Evolutionary conservation across 306 rosid species (phyloP).

Genomic region (Rosa lucieae): DNA sequence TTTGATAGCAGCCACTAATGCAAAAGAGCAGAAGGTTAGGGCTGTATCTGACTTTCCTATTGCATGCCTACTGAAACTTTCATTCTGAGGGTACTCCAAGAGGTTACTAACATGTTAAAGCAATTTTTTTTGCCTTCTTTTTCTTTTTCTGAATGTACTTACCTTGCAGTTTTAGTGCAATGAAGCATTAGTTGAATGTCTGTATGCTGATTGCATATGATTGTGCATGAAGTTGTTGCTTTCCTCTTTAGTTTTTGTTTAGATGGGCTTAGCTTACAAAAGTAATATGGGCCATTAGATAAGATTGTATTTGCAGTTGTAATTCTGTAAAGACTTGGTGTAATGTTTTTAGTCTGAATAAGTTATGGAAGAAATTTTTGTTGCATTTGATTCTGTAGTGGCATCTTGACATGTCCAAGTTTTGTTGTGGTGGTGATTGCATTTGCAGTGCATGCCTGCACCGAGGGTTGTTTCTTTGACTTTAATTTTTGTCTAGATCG

Average conservation of each 20-base stretch:
- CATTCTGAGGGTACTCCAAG: neutral
- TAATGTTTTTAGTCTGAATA: neutral
- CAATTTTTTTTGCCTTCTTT: neutral
- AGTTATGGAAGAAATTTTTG: neutral
- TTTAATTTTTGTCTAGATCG: neutral
- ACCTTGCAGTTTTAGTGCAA: neutral
- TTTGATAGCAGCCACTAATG: neutral
- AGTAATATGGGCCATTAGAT: neutral
- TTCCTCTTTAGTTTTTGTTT: neutral
- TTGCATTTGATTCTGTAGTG: neutral
- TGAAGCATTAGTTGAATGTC: neutral
- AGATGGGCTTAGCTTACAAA: neutral
- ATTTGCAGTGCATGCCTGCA: neutral
- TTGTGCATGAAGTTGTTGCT: neutral
- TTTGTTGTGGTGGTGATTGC: neutral
- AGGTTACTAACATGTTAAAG: neutral
- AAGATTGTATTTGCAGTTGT: neutral
- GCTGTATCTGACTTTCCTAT: too few relatives aligned
- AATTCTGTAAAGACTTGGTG: neutral
- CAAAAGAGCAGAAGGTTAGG: neutral
- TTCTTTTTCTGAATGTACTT: neutral
- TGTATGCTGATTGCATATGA: conserved; percentile 4
- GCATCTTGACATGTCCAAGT: neutral
- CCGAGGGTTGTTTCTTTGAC: neutral
- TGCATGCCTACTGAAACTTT: neutral